Evolutionary conservation across 805 yeast genomes (phyloP).

Genomic region (Pichia cephalocereana): DNA sequence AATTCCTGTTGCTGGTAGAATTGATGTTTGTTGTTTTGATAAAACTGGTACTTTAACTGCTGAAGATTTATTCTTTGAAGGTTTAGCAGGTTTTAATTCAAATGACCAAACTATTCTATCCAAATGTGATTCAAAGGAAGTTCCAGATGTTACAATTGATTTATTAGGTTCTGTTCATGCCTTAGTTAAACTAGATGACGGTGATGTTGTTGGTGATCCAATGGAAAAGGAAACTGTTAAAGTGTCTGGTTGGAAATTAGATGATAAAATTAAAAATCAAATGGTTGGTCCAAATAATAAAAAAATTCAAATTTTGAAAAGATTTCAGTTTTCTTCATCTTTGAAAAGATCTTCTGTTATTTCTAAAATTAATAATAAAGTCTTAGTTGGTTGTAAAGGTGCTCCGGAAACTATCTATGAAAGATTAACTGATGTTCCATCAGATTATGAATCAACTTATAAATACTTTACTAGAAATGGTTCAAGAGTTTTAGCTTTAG

Average conservation of each 20-base stretch:
- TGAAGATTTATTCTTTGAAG: constrained; percentile 93
- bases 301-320: constrained; percentile 63
- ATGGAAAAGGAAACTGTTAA: constrained; percentile 96
- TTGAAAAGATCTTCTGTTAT: constrained; percentile 91
- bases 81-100: constrained; percentile 71
- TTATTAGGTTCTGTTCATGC: constrained; percentile 96
- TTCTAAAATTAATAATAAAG: constrained; percentile 42
- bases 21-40: constrained; percentile 97
- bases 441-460: constrained; percentile 71
- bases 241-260: constrained; percentile 80
- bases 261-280: constrained; percentile 51
- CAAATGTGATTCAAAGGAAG: constrained; percentile 40
- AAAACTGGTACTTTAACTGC: constrained; percentile 98
- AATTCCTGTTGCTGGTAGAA: constrained; percentile 95
- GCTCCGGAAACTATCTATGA: constrained; percentile 92
- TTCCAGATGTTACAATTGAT: constrained; percentile 58
- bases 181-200: constrained; percentile 86
- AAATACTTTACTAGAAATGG: constrained; percentile 92
- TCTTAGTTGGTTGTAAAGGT: constrained; percentile 86
- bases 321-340: constrained; percentile 95
- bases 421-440: constrained; percentile 67
- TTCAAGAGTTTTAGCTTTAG: constrained; percentile 93
- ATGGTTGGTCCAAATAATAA: constrained; percentile 37
- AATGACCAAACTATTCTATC: constrained; percentile 47
- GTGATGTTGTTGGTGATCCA: constrained; percentile 97